Evolutionary conservation across 2,329 filamentous ascomycete species (phyloP), one percentile per base, ranked within the genome.

Genomic region (Arachnomyces sp.): DNA sequence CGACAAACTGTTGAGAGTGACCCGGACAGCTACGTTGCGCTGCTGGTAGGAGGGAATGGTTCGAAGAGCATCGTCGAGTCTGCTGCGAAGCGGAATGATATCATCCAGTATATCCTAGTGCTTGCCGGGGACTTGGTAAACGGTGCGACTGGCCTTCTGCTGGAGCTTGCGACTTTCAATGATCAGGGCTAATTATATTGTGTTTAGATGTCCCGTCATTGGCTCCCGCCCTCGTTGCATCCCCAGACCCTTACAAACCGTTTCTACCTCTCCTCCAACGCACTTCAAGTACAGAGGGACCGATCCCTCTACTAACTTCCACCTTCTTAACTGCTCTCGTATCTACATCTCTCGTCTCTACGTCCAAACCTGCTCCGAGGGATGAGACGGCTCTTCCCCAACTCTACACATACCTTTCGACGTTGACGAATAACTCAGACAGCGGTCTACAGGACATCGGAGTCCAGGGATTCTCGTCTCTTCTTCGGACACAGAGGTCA

Each of bases 31-130:
- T 98, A 94, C 66, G 77, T 81, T 44, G 70, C 75, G 48, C 72
- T 98, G 49, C 82, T 98, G 52, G 74, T 92, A 17, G 90, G 92
- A 37, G 71, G 71, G 43, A 63, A 68, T 39, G 68, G 71, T 43
- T 76, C 75, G 45, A 73, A 77, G 53, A 88, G 82, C 64, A 84
- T 95, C 45, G 73, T 96, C 51, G 85, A 95, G 68, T 81, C 81
- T 45, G 87, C 89, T 33, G 78, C 81, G 28, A 89, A 88, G 71
- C 81, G 89, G 53, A 76, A 81, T 58, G 89, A 95, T 67, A 87
- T 98, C 52, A 76, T 95, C 48, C 90, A 95, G 68, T 95, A 96
- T 64, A 84, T 95, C 59, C 73, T 98, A 44, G 90, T 96, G 35
- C 70, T 98, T 56, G 75, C 92, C 45, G 81, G 79, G 46, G 92